Evolutionary conservation across 495 filamentous ascomycete species (phyloP).

Genomic region (Xylaria sp.): DNA sequence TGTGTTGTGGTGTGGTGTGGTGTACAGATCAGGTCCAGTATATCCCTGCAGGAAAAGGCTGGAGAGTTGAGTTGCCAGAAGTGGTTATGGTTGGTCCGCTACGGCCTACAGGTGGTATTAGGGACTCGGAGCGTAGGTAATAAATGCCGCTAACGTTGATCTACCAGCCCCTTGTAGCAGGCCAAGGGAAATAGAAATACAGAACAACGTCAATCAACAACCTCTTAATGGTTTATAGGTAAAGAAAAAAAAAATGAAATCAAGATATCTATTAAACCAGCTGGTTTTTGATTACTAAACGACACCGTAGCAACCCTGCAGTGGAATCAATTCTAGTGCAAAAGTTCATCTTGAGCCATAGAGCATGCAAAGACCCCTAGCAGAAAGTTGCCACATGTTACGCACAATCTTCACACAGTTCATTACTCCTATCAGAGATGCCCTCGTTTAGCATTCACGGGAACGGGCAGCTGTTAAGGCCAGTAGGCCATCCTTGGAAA

Average conservation of each 20-base stretch:
- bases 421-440: background rate
- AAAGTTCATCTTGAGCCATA: background rate
- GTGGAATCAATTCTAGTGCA: background rate
- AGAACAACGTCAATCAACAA: background rate
- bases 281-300: background rate
- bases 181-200: background rate
- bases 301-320: background rate
- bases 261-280: background rate
- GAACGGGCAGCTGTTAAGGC: background rate
- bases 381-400: background rate
- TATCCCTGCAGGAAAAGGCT: conserved; percentile 13
- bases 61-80: conserved; percentile 7
- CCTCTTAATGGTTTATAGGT: background rate
- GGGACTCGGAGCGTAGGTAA: background rate
- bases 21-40: conserved; percentile 6
- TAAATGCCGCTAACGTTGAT: conserved; percentile 23
- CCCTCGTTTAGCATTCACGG: background rate
- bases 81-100: conserved; percentile 24
- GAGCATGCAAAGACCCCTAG: background rate
- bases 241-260: background rate
- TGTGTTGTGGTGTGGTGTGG: conserved; percentile 7
- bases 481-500: background rate
- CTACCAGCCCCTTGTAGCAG: background rate
- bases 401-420: background rate
- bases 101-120: conserved; percentile 4